Evolutionary conservation across 306 rosid genomes (phyloP), one percentile per base, ranked within the genome.

Genomic region (Hylodesmum podocarpum): DNA sequence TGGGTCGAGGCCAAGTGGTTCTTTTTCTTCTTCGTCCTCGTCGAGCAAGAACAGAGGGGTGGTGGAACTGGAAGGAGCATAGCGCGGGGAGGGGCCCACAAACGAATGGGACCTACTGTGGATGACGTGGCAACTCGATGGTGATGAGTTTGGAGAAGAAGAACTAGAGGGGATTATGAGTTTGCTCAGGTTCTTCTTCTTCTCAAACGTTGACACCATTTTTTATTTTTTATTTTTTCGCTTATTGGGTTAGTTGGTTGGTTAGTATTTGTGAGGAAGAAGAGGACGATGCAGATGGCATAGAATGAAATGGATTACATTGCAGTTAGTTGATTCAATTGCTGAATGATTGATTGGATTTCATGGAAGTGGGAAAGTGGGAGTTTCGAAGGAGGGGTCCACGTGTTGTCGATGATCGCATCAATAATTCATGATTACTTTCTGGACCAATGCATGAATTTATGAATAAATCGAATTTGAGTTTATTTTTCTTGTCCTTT

Each of bases 31-130:
- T 8, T 74, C 87, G 5, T 66, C 85, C 3, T 86, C 90, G 15
- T 75, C 8, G 81, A 81, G 65, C 16, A 66, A 55, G 47, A 86
- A 84, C 69, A 88, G 86, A 33, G 83, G 63, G 64, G 80, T 46
- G 41, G 87, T 31, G 65, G 90, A 2, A 2, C 86, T 31, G 65
- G 90, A 2, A 2, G 86, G 80, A 12, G 90, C 64, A 59, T 81
- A 65, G 73, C 89, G 95, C 0, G 98, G 98, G 51, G 96, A 92
- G 62, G 98, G 98, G 13, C 98, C 98, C 72, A 94, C 96, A 75
- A 95, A 89, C 80, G 98, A 95, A 83, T 92, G 98, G 82, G 97
- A 87, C 86, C 98, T 85, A 72, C 93, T 85, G 75, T 81, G 88
- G 65, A 94, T 90, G 34, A 94, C 82, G 1, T 33, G 91, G 1